Evolutionary conservation across 148 eudicot species (phyloP).

Genomic region (Spergularia marina): DNA sequence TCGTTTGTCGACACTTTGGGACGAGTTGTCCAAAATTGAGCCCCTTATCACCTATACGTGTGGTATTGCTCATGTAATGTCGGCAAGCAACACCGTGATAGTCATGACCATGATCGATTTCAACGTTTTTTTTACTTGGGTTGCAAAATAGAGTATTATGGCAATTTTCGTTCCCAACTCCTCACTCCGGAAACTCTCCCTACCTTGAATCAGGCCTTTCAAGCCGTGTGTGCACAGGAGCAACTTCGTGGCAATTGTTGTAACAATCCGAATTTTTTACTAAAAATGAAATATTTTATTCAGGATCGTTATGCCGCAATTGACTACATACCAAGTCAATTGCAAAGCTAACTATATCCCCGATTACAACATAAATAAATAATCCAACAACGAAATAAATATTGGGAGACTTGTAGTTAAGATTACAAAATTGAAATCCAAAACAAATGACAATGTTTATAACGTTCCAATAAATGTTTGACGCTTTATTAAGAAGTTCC

Average conservation of each 20-base stretch:
- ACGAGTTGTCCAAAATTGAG: not conserved
- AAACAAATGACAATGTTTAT: no score
- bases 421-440: no score
- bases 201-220: not conserved
- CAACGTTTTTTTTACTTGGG: not conserved
- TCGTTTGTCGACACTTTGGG: not conserved
- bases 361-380: no score
- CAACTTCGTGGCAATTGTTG: not conserved
- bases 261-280: no score
- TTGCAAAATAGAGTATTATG: not conserved
- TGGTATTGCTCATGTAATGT: not conserved
- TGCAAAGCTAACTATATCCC: no score
- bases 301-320: no score
- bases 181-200: not conserved
- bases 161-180: not conserved
- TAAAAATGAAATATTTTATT: no score
- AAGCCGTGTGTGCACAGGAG: not conserved
- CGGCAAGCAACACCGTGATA: not conserved
- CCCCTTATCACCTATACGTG: not conserved
- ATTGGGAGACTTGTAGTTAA: no score
- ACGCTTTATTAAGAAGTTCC: no score
- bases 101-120: not conserved
- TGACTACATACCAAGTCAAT: no score
- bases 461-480: no score
- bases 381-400: no score